Evolutionary conservation across 2,329 filamentous ascomycete genomes (phyloP), one percentile per base, ranked within the genome.

Genomic region (Mycosphaerella sp.): DNA sequence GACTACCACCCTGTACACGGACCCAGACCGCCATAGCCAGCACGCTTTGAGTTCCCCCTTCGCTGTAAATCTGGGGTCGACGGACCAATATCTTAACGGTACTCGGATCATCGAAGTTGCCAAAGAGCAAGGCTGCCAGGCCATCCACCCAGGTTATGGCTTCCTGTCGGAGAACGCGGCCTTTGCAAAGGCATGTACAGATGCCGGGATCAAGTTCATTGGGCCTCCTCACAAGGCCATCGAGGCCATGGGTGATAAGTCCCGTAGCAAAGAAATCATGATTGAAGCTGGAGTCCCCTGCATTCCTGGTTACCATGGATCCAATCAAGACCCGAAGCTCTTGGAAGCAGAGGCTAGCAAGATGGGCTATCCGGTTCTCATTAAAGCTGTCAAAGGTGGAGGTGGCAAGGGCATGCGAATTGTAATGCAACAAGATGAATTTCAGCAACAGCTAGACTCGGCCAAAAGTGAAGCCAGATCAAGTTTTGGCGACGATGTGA

Each of bases 231-330:
- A 73, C 69, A 76, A 85, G 52, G 89, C 89, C 2, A 84, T 85
- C 50, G 80, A 84, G 61, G 79, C 80, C 53, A 95, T 96, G 90
- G 90, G 90, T 44, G 88, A 95, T 73, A 95, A 96, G 74, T 89
- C 79, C 49, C 79, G 86, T 53, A 93, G 87, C 46, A 98, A 98
- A 70, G 87, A 95, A 67, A 96, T 98, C 66, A 97, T 98, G 93
- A 89, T 81, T 30, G 82, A 82, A 4, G 91, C 93, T n/a, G 89
- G 89, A 7, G 93, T 98, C 3, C 90, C 90, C 4, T 97, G 93
- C 64, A 93, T 98, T 43, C 93, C 93, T 0, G 93, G 93, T 0
- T 98, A 98, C 64, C 93, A 97, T 67, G 93, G 93, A 14, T 64
- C 77, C 1, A 87, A 95, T 46, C 93, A 98, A 72, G 81, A 85